phyloP scores from a whole-genome alignment of 805 yeast genomes.

The Candida golubevii region DNA sequence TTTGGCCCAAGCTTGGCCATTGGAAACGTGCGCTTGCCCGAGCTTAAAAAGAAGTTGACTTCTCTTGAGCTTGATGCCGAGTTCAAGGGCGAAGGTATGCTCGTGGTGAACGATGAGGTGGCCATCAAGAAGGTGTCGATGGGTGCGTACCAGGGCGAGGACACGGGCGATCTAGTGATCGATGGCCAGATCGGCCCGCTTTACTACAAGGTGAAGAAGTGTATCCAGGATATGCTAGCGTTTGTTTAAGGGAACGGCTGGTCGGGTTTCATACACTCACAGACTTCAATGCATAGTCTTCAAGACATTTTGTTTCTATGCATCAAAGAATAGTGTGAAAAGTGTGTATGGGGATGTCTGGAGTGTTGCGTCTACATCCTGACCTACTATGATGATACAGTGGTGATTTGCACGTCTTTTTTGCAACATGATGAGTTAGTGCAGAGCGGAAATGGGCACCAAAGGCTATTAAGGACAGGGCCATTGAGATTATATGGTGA shows the following conservation, averaged over 20 bases:
- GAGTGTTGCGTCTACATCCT: too few species aligned
- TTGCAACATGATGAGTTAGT: too few species aligned
- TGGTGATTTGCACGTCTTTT: too few species aligned
- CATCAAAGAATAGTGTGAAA: neutral
- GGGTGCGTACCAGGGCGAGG: conserved; percentile 37
- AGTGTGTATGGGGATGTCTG: neutral
- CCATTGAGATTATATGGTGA: too few species aligned
- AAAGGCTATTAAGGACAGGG: too few species aligned
- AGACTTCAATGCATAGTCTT: too few species aligned
- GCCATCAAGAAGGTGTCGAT: conserved; percentile 64
- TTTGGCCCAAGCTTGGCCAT: conserved; percentile 48
- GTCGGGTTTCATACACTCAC: too few species aligned
- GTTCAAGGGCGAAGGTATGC: conserved; percentile 87
- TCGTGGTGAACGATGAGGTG: conserved; percentile 76
- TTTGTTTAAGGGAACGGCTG: conserved; percentile 42
- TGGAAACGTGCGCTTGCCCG: conserved; percentile 85
- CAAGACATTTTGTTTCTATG: neutral
- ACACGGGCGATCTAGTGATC: conserved; percentile 76
- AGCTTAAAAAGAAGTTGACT: conserved; percentile 60
- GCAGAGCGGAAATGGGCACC: too few species aligned
- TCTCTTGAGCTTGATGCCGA: conserved; percentile 68
- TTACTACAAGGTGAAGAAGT: conserved; percentile 71
- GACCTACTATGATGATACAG: too few species aligned
- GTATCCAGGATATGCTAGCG: conserved; percentile 71
- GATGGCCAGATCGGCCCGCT: conserved; percentile 76